These are phyloP conservation scores for Solidago caesia DNA, from an alignment of 129 eudicot genomes.

Conservation along the genomic window DNA sequence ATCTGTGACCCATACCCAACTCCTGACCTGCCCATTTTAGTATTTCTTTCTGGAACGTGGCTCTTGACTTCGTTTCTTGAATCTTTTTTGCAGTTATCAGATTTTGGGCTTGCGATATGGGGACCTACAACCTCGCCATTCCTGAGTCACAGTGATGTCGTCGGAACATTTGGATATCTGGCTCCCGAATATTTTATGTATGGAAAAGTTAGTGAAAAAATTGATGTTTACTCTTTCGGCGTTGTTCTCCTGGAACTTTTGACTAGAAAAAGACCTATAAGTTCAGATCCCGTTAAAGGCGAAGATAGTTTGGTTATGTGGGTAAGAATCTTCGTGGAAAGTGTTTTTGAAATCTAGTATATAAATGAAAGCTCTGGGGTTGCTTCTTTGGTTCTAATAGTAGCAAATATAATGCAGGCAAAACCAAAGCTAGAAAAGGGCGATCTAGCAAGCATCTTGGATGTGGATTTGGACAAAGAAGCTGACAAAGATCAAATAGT, in stretches of 20 bases:
- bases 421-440: constrained; percentile 72
- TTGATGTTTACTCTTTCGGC: constrained; percentile 91
- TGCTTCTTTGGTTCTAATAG: neutral
- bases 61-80: constrained; percentile 14
- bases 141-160: constrained; percentile 67
- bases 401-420: constrained; percentile 49
- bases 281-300: constrained; percentile 61
- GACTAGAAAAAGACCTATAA: constrained; percentile 74
- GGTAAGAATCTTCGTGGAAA: constrained; percentile 52
- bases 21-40: neutral
- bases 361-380: neutral
- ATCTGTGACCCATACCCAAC: too few relatives aligned
- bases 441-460: constrained; percentile 68
- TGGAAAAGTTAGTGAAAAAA: constrained; percentile 90
- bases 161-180: constrained; percentile 95
- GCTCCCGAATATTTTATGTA: constrained; percentile 99
- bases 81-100: constrained; percentile 53
- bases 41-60: neutral
- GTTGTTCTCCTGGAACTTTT: constrained; percentile 89
- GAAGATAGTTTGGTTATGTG: constrained; percentile 96
- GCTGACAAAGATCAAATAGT: constrained; percentile 57
- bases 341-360: neutral
- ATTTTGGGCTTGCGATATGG: constrained; percentile 93
- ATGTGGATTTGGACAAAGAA: constrained; percentile 53
- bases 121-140: constrained; percentile 69